Evolutionary conservation across 2,329 filamentous ascomycete species (phyloP), one percentile per base, ranked within the genome.

Genomic region (Penicillium sp.): DNA sequence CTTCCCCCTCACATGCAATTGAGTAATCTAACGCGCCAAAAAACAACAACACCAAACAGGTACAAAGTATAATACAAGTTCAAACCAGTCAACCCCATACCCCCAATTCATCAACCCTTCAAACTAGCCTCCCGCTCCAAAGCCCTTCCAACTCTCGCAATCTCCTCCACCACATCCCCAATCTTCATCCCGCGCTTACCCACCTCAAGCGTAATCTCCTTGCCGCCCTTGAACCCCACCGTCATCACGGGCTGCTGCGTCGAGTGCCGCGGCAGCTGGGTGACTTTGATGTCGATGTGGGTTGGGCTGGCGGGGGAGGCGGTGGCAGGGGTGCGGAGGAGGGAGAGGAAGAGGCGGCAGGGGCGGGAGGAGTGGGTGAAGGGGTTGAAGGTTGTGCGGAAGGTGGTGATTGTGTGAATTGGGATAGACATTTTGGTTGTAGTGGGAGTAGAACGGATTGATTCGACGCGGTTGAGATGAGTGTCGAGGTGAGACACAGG

Each of bases 151-250:
- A 98, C 92, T 70, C 95, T 84, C 75, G 97, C 90, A 46, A 96
- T 87, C 77, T 98, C 92, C 75, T 92, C 90, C 58, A 94, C 83
- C 19, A 98, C 85, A 70, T 92, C 90, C 73, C 91, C 90, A 73
- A 98, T 93, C 67, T 88, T 89, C 78, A 93, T 81, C 72, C 88
- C 89, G 69, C 90, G 82, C 75, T 89, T 89, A 67, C 91, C 87
- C 66, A 91, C 84, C 73, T 96, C 88, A 40, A 98, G 84, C 36
- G 87, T 86, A 80, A 98, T 86, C 70, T 96, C 89, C 79, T 94
- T 96, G 69, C 95, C 95, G 73, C 97, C 95, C 83, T 96, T 97
- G 78, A 98, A 98, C 70, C 93, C 96, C 67, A 99, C 79, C 41
- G 81, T 82, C 56, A 99, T 78, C 47, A 84, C 83, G 57, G 89